Percentiles rank a stretch among this genome's conserved stretches.
phyloP scores from a whole-genome alignment of 2,329 filamentous ascomycete species.

The Fusarium mangiferae region DNA sequence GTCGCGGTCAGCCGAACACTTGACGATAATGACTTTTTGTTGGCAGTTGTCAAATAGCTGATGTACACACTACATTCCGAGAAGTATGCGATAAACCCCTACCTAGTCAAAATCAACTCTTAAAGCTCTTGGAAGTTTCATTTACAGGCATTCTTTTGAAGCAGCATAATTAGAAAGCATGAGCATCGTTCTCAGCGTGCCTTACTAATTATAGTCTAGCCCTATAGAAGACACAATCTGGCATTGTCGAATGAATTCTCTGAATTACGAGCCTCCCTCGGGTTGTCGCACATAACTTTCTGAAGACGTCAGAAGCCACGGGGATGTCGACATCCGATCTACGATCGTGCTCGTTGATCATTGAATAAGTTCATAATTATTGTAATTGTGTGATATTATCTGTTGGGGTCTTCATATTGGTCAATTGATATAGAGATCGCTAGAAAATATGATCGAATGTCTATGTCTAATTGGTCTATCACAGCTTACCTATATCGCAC shows the following conservation, averaged over 20 bases:
- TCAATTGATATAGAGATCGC: background rate
- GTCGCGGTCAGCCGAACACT: background rate
- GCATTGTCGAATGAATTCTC: background rate
- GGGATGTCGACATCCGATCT: conserved; percentile 42
- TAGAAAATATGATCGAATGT: background rate
- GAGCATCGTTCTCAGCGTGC: background rate
- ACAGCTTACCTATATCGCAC: background rate
- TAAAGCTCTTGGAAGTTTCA: background rate
- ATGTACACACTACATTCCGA: background rate
- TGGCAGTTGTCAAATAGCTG: background rate
- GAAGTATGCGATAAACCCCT: background rate
- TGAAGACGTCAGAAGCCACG: conserved; percentile 42
- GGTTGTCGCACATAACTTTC: conserved; percentile 11
- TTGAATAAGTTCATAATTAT: background rate
- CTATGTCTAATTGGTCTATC: conserved; percentile 12
- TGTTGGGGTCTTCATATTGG: background rate
- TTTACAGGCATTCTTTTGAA: background rate
- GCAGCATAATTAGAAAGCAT: background rate
- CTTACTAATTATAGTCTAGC: background rate
- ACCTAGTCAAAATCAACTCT: background rate
- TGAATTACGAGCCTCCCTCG: background rate
- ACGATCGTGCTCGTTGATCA: conserved; percentile 16
- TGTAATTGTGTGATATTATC: background rate
- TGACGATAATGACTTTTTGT: background rate
- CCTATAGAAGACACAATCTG: background rate